Base-by-base conservation (phyloP, 108 stramenopile species). In the Hondaea fermentalgiana region DNA sequence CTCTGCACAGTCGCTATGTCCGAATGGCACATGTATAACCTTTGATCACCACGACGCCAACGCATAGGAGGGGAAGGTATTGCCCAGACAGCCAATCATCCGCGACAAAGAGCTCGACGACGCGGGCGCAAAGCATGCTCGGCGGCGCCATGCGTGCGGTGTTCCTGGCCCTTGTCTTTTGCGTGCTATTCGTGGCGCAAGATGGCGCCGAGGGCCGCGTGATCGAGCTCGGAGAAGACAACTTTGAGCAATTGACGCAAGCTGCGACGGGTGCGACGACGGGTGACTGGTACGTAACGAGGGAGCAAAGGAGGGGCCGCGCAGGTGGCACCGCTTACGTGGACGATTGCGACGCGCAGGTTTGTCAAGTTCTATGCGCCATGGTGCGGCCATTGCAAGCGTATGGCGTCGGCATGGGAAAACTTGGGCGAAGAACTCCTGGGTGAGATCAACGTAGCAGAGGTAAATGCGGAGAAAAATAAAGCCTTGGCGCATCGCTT, bases 221-320 rank as follows among this genome's bases (percentile, higher is more conserved):
- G 29, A 29, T 72, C 87, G 55, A 72, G 44, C 89, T 91, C 47
- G 88, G 60, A 5, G 89, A 89, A 4, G 47, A 5, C 57, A 88
- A 64, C 72, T 92, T 92, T 25, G 91, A 92, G 90, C 90, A 89
- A 35, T 45, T 72, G 28, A 92, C 91, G 10, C 91, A 92, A 47
- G 91, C 91, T 2, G 49, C 91, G n/a, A 90, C 91, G 5, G 91
- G 91, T 10, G 44, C 90, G 25, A 92, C 91, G 10, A 92, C 91
- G 5, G 91, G 91, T 0, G 57, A 71, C 55, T 92, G 91, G 91
- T 58, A 90, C 42, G 88, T 92, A 1, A 23, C 4, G 45, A 83
- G 83, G 44, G 55, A 57, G 55, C 14, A 57, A 57, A 57, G 55
- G 8, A 14, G 55, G 0, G 35, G 35, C 1, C 1, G 35, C 35